A percentile compares a stretch with the other conserved stretches of the same genome.
Conservation (phyloP, 345 rosid species). For the Theobroma cacao region DNA sequence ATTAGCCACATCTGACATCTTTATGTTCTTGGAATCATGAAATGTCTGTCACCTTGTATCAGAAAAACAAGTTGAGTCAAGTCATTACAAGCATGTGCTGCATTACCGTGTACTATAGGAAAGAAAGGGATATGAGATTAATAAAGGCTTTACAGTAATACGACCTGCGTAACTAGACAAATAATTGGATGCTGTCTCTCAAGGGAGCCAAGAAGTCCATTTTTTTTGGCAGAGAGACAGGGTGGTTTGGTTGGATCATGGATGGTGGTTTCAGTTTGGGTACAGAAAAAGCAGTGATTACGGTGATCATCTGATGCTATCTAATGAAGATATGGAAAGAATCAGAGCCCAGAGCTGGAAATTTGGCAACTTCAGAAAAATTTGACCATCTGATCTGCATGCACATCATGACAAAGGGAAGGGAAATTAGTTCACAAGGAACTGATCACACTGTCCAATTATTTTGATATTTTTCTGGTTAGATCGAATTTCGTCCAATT, state of each 20-base stretch:
- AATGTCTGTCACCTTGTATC: background rate
- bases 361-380: background rate
- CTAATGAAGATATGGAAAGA: slow-evolving; percentile 5
- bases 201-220: background rate
- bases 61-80: background rate
- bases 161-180: background rate
- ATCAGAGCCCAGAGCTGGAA: background rate
- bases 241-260: background rate
- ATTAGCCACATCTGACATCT: no score
- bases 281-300: background rate
- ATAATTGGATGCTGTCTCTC: background rate
- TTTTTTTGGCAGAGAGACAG: background rate
- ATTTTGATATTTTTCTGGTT: background rate
- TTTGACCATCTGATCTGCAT: background rate
- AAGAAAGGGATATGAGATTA: background rate
- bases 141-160: background rate
- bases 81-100: background rate
- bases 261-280: background rate
- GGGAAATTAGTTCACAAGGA: background rate
- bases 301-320: background rate
- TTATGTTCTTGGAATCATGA: background rate
- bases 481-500: background rate
- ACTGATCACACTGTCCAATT: background rate
- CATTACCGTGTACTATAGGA: background rate
- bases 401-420: background rate